phyloP scores from a whole-genome alignment of 306 rosid species.

The barrel medic (Medicago truncatula) region MtrunA17r5.0-ANR NC_053045.1:29420501-29421000 shows the following conservation, averaged over 20 bases:
- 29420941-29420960: constrained; percentile 63
- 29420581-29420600: not conserved
- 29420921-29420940: constrained; percentile 47
- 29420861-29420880: constrained; percentile 73
- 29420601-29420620: not conserved
- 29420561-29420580: not conserved
- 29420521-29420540: not conserved
- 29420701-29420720: constrained; percentile 29
- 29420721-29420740: constrained; percentile 20
- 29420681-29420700: constrained; percentile 26
- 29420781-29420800: constrained; percentile 41
- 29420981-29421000: constrained; percentile 70
- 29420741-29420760: constrained; percentile 15
- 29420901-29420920: constrained; percentile 45
- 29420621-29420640: not conserved
- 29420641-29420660: constrained; percentile 48
- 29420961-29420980: constrained; percentile 76
- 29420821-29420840: constrained; percentile 84
- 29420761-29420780: constrained; percentile 49
- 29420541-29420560: not conserved
- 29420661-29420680: constrained; percentile 38
- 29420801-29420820: constrained; percentile 61
- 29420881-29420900: constrained; percentile 50
- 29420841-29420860: constrained; percentile 74
- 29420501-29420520: constrained; percentile 12